phyloP scores from a whole-genome alignment of 305 asterid genomes.

The Caryopteris hybrid region DNA sequence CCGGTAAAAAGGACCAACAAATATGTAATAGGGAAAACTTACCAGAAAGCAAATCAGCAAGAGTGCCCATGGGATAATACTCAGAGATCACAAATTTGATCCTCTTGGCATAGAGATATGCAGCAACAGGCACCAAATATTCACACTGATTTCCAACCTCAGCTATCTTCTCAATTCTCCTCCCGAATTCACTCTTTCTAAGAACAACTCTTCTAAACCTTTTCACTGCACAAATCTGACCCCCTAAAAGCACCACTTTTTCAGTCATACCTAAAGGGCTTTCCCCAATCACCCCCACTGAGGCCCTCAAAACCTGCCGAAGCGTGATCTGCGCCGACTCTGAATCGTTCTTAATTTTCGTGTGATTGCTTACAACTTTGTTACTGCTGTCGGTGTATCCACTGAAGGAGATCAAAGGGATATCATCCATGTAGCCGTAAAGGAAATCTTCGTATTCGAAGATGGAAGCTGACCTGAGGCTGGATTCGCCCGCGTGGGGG shows the following conservation, averaged over 20 bases:
- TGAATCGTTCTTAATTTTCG: neutral
- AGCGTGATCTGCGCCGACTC: constrained; percentile 32
- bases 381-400: neutral
- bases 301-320: constrained; percentile 46
- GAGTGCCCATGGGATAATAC: constrained; percentile 64
- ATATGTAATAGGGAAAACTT: neutral
- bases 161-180: constrained; percentile 37
- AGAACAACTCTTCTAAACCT: constrained; percentile 39
- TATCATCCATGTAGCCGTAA: constrained; percentile 42
- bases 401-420: constrained; percentile 27
- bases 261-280: constrained; percentile 49
- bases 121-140: constrained; percentile 44
- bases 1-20: no score
- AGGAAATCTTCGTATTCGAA: constrained; percentile 42
- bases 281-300: constrained; percentile 55
- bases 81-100: constrained; percentile 51
- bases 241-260: constrained; percentile 46
- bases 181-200: constrained; percentile 40
- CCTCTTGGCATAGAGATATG: constrained; percentile 52
- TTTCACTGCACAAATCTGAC: constrained; percentile 38
- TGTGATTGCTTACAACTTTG: neutral
- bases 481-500: constrained; percentile 30
- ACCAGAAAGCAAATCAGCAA: constrained; percentile 55
- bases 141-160: constrained; percentile 30
- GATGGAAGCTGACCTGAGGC: constrained; percentile 33